A percentile compares a stretch with the other conserved stretches of the same genome.
Conservation (phyloP, 1,139 yeast species). For the Taphrina populina region DNA sequence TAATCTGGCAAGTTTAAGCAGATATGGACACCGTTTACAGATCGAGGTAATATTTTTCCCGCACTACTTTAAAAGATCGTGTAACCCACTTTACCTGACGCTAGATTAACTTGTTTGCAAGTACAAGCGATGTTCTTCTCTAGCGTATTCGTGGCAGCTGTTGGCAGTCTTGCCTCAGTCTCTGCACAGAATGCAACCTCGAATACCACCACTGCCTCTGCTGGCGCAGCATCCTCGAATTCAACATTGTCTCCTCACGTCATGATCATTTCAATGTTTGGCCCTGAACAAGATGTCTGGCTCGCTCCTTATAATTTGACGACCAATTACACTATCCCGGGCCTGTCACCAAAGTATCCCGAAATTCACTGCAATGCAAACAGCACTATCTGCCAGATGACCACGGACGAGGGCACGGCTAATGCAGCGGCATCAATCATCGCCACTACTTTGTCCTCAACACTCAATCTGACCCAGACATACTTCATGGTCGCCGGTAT, state of each 20-base stretch:
- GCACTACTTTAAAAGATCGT: no score
- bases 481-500: conserved; percentile 66
- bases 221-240: background rate
- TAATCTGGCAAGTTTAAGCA: no score
- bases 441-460: conserved; percentile 56
- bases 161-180: no score
- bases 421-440: conserved; percentile 64
- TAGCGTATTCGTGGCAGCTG: no score
- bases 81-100: no score
- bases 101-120: no score
- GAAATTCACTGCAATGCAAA: conserved; percentile 56
- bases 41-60: no score
- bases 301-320: conserved; percentile 51
- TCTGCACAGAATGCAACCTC: no score
- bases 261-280: conserved; percentile 59
- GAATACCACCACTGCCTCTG: no score
- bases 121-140: no score
- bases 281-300: conserved; percentile 59
- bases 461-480: conserved; percentile 59
- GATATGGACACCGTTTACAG: no score
- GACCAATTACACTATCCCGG: conserved; percentile 61
- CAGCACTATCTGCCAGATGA: conserved; percentile 59
- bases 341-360: conserved; percentile 63
- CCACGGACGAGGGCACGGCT: conserved; percentile 69
- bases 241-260: conserved; percentile 51